Evolutionary conservation across 768 basidiomycete species (phyloP).

Genomic region (Hirschioporus abietinus): DNA sequence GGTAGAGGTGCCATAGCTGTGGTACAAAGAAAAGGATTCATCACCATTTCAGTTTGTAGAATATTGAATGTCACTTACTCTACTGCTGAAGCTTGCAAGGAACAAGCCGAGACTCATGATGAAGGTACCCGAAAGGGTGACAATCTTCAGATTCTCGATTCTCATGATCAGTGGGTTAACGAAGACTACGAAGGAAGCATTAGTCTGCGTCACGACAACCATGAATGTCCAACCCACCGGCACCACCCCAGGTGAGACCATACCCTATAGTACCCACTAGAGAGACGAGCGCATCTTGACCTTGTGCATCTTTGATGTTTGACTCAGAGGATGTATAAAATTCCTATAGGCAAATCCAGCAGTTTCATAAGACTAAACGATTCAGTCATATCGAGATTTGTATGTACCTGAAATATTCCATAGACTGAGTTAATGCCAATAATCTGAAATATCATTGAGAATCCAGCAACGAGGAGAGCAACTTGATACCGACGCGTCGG

Average conservation of each 20-base stretch:
- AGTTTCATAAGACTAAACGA: neutral
- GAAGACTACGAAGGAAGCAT: constrained; percentile 25
- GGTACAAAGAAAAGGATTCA: neutral
- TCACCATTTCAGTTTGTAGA: neutral
- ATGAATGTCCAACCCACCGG: neutral
- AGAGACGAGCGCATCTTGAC: constrained; percentile 35
- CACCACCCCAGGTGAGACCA: constrained; percentile 41
- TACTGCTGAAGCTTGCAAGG: constrained; percentile 33
- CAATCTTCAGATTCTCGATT: constrained; percentile 26
- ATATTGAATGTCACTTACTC: constrained; percentile 18
- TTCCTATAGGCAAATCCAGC: constrained; percentile 25
- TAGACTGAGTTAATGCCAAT: constrained; percentile 39
- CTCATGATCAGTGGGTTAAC: constrained; percentile 35
- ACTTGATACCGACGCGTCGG: constrained; percentile 32
- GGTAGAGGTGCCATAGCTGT: constrained; percentile 39
- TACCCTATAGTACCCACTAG: constrained; percentile 39
- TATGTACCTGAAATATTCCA: constrained; percentile 37
- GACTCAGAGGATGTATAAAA: constrained; percentile 35
- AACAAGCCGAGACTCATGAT: constrained; percentile 39
- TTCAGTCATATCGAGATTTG: neutral
- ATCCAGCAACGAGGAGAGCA: constrained; percentile 33
- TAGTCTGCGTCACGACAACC: neutral
- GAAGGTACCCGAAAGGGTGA: constrained; percentile 31
- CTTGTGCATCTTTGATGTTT: constrained; percentile 29
- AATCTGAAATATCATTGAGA: constrained; percentile 40